Percentiles rank a stretch among this genome's conserved stretches.
Evolutionary conservation across 1,284 basidiomycete genomes (phyloP).

Genomic region (Thelephora terrestris): DNA sequence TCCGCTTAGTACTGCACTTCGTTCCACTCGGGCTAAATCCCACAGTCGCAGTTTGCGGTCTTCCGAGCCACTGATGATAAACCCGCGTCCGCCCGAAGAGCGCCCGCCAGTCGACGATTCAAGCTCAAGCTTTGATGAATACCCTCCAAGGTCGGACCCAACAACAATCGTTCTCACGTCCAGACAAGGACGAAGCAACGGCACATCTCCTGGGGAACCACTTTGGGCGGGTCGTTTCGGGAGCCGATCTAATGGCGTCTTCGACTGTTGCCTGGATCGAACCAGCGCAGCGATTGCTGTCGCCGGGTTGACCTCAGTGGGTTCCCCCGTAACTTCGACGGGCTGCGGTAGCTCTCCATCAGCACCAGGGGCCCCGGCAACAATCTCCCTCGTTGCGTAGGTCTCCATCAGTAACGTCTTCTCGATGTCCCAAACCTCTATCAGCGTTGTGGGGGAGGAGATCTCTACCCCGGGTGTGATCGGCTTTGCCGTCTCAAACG

Average conservation of each 20-base stretch:
- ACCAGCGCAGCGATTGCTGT: constrained; percentile 54
- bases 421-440: constrained; percentile 80
- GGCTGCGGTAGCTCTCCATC: constrained; percentile 25
- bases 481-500: constrained; percentile 38
- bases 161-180: constrained; percentile 57
- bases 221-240: constrained; percentile 25
- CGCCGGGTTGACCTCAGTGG: constrained; percentile 53
- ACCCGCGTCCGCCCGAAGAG: constrained; percentile 41
- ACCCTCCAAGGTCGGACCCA: constrained; percentile 66
- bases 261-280: constrained; percentile 32
- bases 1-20: constrained; percentile 65
- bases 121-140: constrained; percentile 45
- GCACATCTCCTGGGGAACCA: constrained; percentile 24
- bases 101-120: constrained; percentile 30
- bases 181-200: constrained; percentile 19
- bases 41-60: constrained; percentile 75
- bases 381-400: constrained; percentile 37
- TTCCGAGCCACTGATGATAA: constrained; percentile 73
- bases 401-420: constrained; percentile 57
- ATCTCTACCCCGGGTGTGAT: constrained; percentile 24
- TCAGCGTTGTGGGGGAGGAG: constrained; percentile 34
- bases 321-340: constrained; percentile 33
- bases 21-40: constrained; percentile 68
- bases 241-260: constrained; percentile 9
- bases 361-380: constrained; percentile 19